phyloP scores from a whole-genome alignment of 768 basidiomycete genomes.

The Candolleomyces eurysporus region DNA sequence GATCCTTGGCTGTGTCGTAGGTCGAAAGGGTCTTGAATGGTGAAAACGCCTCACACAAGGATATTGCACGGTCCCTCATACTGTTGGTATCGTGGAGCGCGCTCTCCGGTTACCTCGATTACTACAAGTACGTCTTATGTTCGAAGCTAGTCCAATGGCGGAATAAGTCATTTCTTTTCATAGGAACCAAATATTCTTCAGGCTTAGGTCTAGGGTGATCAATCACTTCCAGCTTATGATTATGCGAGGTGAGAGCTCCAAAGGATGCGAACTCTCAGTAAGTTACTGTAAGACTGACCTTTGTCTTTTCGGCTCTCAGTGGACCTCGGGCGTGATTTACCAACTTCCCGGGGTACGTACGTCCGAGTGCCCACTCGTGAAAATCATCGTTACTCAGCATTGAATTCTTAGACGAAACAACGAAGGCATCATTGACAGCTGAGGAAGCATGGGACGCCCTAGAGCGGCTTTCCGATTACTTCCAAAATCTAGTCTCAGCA shows the following conservation, averaged over 20 bases:
- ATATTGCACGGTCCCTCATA: neutral
- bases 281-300: neutral
- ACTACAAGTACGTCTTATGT: neutral
- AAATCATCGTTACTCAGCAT: neutral
- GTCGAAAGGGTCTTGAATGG: neutral
- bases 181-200: neutral
- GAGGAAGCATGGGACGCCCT: slow-evolving; percentile 1
- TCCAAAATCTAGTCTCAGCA: neutral
- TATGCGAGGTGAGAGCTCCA: neutral
- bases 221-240: neutral
- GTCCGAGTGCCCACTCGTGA: neutral
- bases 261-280: neutral
- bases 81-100: neutral
- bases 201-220: neutral
- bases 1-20: neutral
- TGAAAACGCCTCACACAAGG: neutral
- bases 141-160: neutral
- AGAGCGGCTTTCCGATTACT: neutral
- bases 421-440: neutral
- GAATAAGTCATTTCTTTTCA: neutral
- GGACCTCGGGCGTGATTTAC: neutral
- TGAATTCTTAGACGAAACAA: neutral
- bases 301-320: neutral
- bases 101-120: neutral
- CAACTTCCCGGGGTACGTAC: neutral